Evolutionary conservation across 768 basidiomycete species (phyloP), one percentile per base, ranked within the genome.

Genomic region (Mrakia gelida): DNA sequence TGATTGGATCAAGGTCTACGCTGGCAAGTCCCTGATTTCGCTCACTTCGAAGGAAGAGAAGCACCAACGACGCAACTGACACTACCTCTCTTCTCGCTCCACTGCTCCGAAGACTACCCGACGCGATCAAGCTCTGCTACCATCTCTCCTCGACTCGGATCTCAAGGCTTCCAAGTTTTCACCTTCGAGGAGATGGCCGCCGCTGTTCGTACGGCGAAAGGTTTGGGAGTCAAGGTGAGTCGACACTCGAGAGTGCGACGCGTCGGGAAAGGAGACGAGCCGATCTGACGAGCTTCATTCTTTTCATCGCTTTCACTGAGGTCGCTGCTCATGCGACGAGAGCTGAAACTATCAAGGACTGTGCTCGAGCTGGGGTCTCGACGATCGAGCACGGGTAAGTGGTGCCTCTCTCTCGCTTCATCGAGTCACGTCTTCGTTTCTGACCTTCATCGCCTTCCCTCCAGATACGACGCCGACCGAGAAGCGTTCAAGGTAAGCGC

Each of bases 1-100:
- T 6, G 90, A 91, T 83, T 90, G 88, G 88, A 89, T 91, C 80
- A 90, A 91, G 87, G 88, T 88, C n/a, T 75, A 76, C 30, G 26
- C 54, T 21, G 54, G 54, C 23, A 10, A 21, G 2, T 56, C 2
- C 2, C 5, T 23, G 3, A 1, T 56, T 10, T 56, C 54, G 16
- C 23, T 56, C 23, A 6, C 5, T 15, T 45, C 15, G 45, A 45
- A 15, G 2, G 11, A 15, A 45, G 15, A 45, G 45, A 7, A 45
- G 45, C 23, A 54, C 13, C 3, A 4, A n/a, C 54, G 23, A 23
- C 21, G 54, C 10, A 8, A 23, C 6, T 56, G 54, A 21, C 26
- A 26, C 9, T 2, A 13, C 54, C 2, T 56, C 18, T 56, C 23
- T 26, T 56, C 26, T 56, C 52, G n/a, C 16, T 56, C 54, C 23